Conservation (phyloP, 2,329 filamentous ascomycete genomes). For the Boeremia lycopersici region DNA sequence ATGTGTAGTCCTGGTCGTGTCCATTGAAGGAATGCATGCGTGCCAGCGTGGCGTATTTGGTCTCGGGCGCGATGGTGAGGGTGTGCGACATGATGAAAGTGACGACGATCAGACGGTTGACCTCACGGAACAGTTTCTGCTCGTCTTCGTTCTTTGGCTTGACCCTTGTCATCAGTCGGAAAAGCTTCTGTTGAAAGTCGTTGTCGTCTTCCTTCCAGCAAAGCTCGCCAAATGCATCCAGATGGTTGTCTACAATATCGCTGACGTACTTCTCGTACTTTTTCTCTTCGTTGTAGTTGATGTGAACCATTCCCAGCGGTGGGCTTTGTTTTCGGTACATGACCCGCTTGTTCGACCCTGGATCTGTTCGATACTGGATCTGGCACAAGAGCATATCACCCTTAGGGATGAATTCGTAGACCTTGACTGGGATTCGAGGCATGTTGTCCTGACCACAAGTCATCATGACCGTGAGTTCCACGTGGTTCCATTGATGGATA, state of each 20-base stretch:
- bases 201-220: slow-evolving; percentile 55
- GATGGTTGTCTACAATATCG: slow-evolving; percentile 49
- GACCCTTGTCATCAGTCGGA: slow-evolving; percentile 50
- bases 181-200: slow-evolving; percentile 51
- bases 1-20: slow-evolving; percentile 40
- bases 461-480: slow-evolving; percentile 50
- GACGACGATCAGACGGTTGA: slow-evolving; percentile 54
- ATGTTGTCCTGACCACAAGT: slow-evolving; percentile 50
- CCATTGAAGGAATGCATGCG: slow-evolving; percentile 47
- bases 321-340: slow-evolving; percentile 50
- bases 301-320: slow-evolving; percentile 53
- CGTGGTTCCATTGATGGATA: slow-evolving; percentile 46
- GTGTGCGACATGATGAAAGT: slow-evolving; percentile 59
- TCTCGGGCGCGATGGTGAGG: slow-evolving; percentile 51
- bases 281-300: slow-evolving; percentile 52
- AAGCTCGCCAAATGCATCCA: slow-evolving; percentile 50
- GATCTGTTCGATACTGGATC: slow-evolving; percentile 51
- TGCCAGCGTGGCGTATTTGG: slow-evolving; percentile 44
- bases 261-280: slow-evolving; percentile 54
- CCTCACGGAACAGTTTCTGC: slow-evolving; percentile 49
- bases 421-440: slow-evolving; percentile 52
- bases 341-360: slow-evolving; percentile 38
- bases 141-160: slow-evolving; percentile 49
- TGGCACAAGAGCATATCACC: slow-evolving; percentile 49
- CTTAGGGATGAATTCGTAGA: slow-evolving; percentile 55